Base-by-base conservation (phyloP, 1,284 basidiomycete genomes). In the Apiotrichum gracile region DNA sequence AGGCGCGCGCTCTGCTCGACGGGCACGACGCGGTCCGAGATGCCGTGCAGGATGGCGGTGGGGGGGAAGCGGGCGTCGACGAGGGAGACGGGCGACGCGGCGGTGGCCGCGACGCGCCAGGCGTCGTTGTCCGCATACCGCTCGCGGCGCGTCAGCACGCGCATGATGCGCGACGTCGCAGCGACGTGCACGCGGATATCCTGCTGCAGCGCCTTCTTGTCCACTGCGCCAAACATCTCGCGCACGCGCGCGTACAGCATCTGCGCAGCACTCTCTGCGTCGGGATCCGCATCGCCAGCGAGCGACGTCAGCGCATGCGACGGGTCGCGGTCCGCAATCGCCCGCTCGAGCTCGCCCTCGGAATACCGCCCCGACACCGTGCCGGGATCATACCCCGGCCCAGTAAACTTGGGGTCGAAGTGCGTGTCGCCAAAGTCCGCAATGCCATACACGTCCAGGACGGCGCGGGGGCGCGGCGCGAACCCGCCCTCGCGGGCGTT, bases 21-120 rank as follows among this genome's bases (percentile, higher is more conserved):
- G 13, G 58, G 60, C 5, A 67, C 63, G 16, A 52, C 31, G 1
- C 14, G 16, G 49, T 68, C 66, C 4, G 24, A 49, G 13, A 43
- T 51, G 1, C 66, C 65, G 40, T 68, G 66, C 12, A 68, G 33
- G 31, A 68, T 43, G 45, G 54, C 57, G 2, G 63, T 66, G 4
- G 66, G 65, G 4, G 64, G 63, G 47, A 60, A 68, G 8, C 16
- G 6, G 22, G 22, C 25, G 34, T 47, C 46, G 35, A 47, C n/a
- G 22, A 19, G 22, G n/a, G 34, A 14, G 26, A 47, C 27, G 2
- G 46, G 46, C 2, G 34, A 37, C 1, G 25, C 35, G 22, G 22
- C n/a, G 3, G 35, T 27, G n/a, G 46, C 46, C n/a, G 24, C 24
- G 1, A 13, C 35, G 35, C 46, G 46, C 46, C 46, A 47, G 22